phyloP scores from a whole-genome alignment of 2,329 filamentous ascomycete species.

The Ophiobolus disseminans region DNA sequence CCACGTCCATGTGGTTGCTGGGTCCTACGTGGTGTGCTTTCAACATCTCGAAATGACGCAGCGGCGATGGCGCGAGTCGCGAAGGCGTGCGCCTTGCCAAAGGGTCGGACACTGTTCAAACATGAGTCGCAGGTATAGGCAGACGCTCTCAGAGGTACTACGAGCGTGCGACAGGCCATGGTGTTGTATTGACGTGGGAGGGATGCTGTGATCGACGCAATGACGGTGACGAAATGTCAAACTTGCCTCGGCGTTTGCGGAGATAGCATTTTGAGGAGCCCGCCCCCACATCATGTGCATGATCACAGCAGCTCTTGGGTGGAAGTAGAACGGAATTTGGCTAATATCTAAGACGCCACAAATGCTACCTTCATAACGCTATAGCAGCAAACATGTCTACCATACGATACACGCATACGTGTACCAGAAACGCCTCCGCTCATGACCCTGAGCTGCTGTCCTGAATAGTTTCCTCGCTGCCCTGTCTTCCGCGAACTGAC shows the following conservation, averaged over 20 bases:
- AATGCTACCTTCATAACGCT: constrained; percentile 9
- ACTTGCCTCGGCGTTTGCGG: constrained; percentile 25
- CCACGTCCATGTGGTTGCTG: constrained; percentile 25
- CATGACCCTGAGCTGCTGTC: constrained; percentile 1
- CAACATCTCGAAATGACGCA: constrained; percentile 12
- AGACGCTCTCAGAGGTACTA: constrained; percentile 4
- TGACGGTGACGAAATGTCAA: constrained; percentile 18
- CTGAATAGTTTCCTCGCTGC: constrained; percentile 6
- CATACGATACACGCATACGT: constrained; percentile 11
- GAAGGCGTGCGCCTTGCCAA: constrained; percentile 7
- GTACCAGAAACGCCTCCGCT: constrained; percentile 20
- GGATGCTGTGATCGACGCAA: neutral
- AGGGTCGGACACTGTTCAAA: constrained; percentile 8
- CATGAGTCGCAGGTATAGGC: constrained; percentile 33
- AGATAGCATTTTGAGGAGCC: constrained; percentile 11
- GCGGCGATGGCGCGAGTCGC: constrained; percentile 13
- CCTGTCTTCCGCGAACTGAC: constrained; percentile 3
- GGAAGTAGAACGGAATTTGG: constrained; percentile 1
- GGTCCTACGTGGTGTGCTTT: constrained; percentile 2
- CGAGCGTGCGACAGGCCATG: constrained; percentile 18
- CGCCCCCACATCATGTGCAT: too few species aligned
- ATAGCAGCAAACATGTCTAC: neutral
- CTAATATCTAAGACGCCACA: constrained; percentile 10
- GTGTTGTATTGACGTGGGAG: constrained; percentile 1
- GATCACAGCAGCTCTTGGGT: too few species aligned